Conservation (phyloP, 2,329 filamentous ascomycete species). For the Dactylellina leptospora region DNA sequence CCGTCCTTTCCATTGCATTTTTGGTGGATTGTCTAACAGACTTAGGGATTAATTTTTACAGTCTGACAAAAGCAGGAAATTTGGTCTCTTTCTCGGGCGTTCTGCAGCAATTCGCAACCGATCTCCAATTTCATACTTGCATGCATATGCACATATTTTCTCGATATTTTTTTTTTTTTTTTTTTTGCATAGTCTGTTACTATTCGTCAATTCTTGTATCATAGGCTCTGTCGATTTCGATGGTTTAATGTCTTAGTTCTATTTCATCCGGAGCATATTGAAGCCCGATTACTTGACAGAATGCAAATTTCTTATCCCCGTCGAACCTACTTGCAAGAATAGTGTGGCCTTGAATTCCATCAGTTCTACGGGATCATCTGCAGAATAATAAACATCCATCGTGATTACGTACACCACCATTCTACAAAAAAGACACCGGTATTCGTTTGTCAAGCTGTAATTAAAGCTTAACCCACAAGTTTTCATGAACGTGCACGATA, state of each 20-base stretch:
- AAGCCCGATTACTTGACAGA: not conserved
- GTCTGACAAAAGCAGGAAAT: conserved; percentile 18
- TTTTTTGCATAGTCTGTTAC: too few species aligned
- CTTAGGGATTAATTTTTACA: conserved; percentile 1
- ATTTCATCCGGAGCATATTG: not conserved
- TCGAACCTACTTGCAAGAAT: not conserved
- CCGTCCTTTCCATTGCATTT: conserved; percentile 6
- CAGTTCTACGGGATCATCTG: not conserved
- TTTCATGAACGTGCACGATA: too few species aligned
- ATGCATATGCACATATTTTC: not conserved
- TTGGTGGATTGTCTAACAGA: conserved; percentile 12
- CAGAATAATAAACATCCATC: not conserved
- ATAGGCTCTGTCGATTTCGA: not conserved
- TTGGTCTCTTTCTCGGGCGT: conserved; percentile 10
- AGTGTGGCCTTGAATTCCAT: not conserved
- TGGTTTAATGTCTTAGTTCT: not conserved
- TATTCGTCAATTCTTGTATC: too few species aligned
- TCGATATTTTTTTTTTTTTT: too few species aligned
- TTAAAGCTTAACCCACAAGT: too few species aligned
- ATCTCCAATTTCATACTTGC: not conserved
- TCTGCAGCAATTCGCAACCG: not conserved
- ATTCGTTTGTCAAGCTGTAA: conserved; percentile 1
- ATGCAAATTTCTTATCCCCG: not conserved
- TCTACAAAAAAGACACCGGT: not conserved
- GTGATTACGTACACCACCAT: conserved; percentile 8